A percentile compares a stretch with the other conserved stretches of the same genome.
These are phyloP conservation scores for Alnus glutinosa DNA, from an alignment of 306 rosid genomes.

Conservation along the genomic window DNA sequence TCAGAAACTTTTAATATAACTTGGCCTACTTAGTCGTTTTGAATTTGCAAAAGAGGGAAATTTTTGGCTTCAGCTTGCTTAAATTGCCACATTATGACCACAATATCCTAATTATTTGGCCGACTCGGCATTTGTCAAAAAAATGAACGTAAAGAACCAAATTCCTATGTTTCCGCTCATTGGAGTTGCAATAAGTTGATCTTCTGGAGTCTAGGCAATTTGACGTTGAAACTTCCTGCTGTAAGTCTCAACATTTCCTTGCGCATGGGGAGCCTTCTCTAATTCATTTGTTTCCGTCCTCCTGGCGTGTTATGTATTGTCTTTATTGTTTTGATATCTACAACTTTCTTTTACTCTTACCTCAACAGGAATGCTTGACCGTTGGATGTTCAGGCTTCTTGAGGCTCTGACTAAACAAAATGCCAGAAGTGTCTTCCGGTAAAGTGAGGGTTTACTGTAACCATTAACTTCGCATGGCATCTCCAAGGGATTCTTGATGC, in stretches of 20 bases:
- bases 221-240: neutral
- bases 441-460: conserved; percentile 6
- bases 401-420: conserved; percentile 75
- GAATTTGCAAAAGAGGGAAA: neutral
- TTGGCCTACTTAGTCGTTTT: neutral
- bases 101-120: conserved; percentile 6
- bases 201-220: neutral
- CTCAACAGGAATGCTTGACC: conserved; percentile 83
- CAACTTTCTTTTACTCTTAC: neutral
- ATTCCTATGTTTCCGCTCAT: neutral
- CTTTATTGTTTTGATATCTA: conserved; percentile 7
- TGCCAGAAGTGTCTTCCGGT: conserved; percentile 48
- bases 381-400: conserved; percentile 87
- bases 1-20: neutral
- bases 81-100: too few relatives aligned
- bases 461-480: conserved; percentile 2
- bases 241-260: conserved; percentile 1
- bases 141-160: neutral
- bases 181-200: neutral
- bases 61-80: neutral
- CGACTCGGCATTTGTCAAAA: too few relatives aligned
- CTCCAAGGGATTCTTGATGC: conserved; percentile 11
- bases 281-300: neutral
- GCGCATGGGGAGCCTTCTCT: neutral
- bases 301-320: neutral